Base-by-base conservation (phyloP, 306 rosid species). In the Ceratonia siliqua region DNA sequence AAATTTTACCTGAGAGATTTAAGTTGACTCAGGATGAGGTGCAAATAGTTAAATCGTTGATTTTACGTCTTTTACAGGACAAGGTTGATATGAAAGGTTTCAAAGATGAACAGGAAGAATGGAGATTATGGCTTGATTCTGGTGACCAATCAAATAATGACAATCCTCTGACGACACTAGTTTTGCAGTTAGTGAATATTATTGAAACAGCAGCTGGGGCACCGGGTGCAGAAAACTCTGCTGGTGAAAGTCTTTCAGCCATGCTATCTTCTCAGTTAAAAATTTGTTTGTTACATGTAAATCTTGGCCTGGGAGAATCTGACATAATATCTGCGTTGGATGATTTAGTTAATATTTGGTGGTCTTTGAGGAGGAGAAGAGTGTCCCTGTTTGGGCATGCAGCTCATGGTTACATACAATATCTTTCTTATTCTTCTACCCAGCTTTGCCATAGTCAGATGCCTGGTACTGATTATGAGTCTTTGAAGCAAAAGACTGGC, bases 371-470 rank as follows among this genome's bases (percentile, higher is more conserved):
- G 84, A 84, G 78, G 84, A 91, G 98, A 76, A 84, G 97, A 84
- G 97, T 93, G 76, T 89, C 96, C 79, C 80, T 93, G 54, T 91
- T 88, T 88, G 98, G 96, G 70, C 86, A 86, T 72, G 98, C 98
- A 67, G 96, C 97, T 81, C 84, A 82, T 78, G 97, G 94, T 55
- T 93, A 83, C 80, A 84, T 85, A 81, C 87, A 89, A 68, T 91
- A 89, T 84, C 97, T 93, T 78, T 86, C 88, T 2, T 84, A 82
- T 82, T 89, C 98, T 28, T 88, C 94, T 75, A 78, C 87, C 36
- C 88, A 66, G 64, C 70, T 84, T 83, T 73, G 81, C 81, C 82
- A 76, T 43, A 70, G 74, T 75, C 86, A 79, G 73, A 77, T 88
- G 79, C 79, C 73, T 62, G 86, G 87, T 76, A 89, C 78, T 74